Evolutionary conservation across 2,329 filamentous ascomycete genomes (phyloP), one percentile per base, ranked within the genome.

Genomic region (Cladophialophora carrionii): DNA sequence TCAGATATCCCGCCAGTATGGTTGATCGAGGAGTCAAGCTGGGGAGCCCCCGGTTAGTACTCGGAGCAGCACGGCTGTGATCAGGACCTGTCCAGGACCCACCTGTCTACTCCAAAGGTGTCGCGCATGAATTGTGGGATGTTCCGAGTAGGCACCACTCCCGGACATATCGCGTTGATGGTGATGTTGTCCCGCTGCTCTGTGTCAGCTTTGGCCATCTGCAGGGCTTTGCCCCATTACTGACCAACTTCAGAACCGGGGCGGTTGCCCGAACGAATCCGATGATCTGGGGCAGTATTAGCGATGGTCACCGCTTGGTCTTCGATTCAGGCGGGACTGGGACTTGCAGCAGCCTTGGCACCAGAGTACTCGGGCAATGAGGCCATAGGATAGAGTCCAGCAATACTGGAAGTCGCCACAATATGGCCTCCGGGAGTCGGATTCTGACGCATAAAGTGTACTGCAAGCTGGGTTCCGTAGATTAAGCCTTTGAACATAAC

Each of bases 391-490:
- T 79, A 78, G 2, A 83, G 67, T 0, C 73, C 79, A 1, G 78
- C 77, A 64, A 80, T 77, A 63, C 78, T 82, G 2, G 76, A 76
- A 0, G 81, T 83, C 0, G 77, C 76, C 4, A 82, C 73, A 58
- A 83, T 81, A 58, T 73, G 76, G 0, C 81, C 81, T 0, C 79
- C 80, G 0, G 76, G 76, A 0, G 71, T 72, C 1, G 72, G 70
- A 60, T 83, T 84, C 63, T 82, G 78, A 14, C 82, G 77, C 82
- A 84, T 84, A 69, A 83, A 85, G 68, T 85, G 81, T 10, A 79
- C 80, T 22, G 83, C 81, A 8, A 84, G 74, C 61, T 79, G 77
- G 1, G 78, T 80, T 3, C 82, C 81, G 62, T 84, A 83, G 0
- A 84, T 72, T 0, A 84, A 77, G 3, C 80, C 80, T 70, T 84